phyloP scores from a whole-genome alignment of 352 stramenopile genomes.

The Pythium aquatile region DNA sequence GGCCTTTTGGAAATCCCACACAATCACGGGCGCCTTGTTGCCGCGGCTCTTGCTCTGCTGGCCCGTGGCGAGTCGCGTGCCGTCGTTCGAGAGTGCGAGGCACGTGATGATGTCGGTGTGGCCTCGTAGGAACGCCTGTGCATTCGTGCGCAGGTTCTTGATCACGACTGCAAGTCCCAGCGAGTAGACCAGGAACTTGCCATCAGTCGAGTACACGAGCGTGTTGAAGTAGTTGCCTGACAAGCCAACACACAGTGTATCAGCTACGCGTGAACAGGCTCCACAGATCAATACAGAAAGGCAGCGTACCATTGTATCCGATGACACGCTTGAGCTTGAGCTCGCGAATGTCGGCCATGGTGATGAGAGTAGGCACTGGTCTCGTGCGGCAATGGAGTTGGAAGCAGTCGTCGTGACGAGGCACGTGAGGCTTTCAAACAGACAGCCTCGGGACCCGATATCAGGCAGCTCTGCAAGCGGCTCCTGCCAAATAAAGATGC shows the following conservation, averaged over 20 bases:
- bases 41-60: slow-evolving; percentile 92
- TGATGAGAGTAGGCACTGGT: not conserved
- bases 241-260: not conserved
- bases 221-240: slow-evolving; percentile 52
- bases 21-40: slow-evolving; percentile 92
- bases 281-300: not conserved
- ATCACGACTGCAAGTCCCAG: slow-evolving; percentile 85
- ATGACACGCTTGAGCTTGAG: slow-evolving; percentile 77
- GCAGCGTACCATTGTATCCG: slow-evolving; percentile 73
- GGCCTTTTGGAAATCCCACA: slow-evolving; percentile 93
- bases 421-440: slow-evolving; percentile 1
- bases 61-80: slow-evolving; percentile 83
- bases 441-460: not conserved
- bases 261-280: not conserved
- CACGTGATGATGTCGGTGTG: slow-evolving; percentile 93
- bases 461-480: not conserved
- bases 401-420: slow-evolving; percentile 1
- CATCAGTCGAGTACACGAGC: slow-evolving; percentile 78
- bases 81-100: slow-evolving; percentile 91
- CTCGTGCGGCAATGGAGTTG: not conserved
- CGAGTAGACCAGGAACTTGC: slow-evolving; percentile 84
- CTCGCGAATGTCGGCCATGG: slow-evolving; percentile 69
- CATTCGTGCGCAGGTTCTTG: slow-evolving; percentile 70
- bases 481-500: not conserved
- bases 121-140: slow-evolving; percentile 89